These are phyloP conservation scores for Pterulicium gracile DNA, from an alignment of 1,284 basidiomycete species.

Conservation along the genomic window DNA sequence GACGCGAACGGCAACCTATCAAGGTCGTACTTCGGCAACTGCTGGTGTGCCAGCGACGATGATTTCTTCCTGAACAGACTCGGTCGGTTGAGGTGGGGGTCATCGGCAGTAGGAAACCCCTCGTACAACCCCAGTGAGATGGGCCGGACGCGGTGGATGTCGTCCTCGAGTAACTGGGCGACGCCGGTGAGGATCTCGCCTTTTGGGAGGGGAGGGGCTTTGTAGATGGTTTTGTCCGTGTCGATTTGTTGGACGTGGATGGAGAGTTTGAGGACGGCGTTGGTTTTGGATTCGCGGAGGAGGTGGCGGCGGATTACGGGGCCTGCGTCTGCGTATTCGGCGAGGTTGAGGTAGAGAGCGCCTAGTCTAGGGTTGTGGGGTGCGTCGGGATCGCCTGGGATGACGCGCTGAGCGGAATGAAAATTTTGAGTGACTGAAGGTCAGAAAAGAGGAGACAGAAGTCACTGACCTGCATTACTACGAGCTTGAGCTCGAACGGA, in stretches of 20 bases:
- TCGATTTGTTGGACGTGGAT: constrained; percentile 34
- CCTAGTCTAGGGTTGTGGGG: constrained; percentile 53
- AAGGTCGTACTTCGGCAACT: constrained; percentile 28
- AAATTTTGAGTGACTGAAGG: not conserved
- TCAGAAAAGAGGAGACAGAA: constrained; percentile 12
- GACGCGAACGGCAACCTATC: constrained; percentile 37
- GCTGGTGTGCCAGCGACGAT: constrained; percentile 1
- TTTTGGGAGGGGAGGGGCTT: constrained; percentile 55
- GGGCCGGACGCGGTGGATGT: constrained; percentile 41
- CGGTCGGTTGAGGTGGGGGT: constrained; percentile 19
- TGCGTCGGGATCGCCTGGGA: constrained; percentile 38
- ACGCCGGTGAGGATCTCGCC: constrained; percentile 63
- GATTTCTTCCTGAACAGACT: constrained; percentile 16
- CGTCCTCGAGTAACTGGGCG: constrained; percentile 46
- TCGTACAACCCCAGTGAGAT: constrained; percentile 38
- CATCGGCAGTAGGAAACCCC: not conserved
- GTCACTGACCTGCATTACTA: constrained; percentile 43
- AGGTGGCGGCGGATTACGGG: constrained; percentile 61
- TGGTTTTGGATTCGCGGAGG: constrained; percentile 66
- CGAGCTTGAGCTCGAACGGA: constrained; percentile 51
- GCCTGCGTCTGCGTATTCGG: constrained; percentile 62
- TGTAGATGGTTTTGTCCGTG: constrained; percentile 45
- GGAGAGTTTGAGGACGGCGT: constrained; percentile 44
- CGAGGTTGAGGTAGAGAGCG: constrained; percentile 57
- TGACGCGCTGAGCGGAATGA: constrained; percentile 28